Conservation (phyloP, 1,284 basidiomycete species). For the Anthracocystis panici-leucophaei region DNA sequence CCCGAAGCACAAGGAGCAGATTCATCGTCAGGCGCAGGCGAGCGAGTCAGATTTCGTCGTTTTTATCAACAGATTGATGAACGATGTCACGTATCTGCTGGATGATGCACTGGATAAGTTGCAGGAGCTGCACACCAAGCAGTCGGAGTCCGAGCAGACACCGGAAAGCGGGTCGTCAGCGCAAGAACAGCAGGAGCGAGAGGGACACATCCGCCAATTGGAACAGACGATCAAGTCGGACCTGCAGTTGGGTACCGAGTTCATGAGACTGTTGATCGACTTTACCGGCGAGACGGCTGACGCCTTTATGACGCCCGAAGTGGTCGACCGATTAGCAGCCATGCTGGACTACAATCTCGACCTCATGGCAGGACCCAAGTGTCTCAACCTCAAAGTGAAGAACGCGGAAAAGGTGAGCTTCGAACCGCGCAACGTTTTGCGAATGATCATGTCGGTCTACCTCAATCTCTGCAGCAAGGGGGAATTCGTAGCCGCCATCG, state of each 20-base stretch:
- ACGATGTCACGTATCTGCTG: slow-evolving; percentile 97
- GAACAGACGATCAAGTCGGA: slow-evolving; percentile 88
- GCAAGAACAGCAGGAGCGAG: slow-evolving; percentile 85
- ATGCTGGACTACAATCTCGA: slow-evolving; percentile 97
- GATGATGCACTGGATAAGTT: slow-evolving; percentile 94
- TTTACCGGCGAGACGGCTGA: slow-evolving; percentile 91
- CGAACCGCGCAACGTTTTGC: slow-evolving; percentile 84
- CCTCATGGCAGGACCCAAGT: slow-evolving; percentile 86
- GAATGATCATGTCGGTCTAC: slow-evolving; percentile 90
- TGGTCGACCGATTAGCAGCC: slow-evolving; percentile 92
- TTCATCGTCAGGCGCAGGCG: slow-evolving; percentile 54
- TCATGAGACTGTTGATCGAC: slow-evolving; percentile 86
- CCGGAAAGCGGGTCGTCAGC: slow-evolving; percentile 76
- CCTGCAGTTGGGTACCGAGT: slow-evolving; percentile 85
- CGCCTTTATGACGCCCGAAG: slow-evolving; percentile 96
- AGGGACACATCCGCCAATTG: slow-evolving; percentile 80
- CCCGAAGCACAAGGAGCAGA: slow-evolving; percentile 62
- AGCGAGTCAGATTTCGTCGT: slow-evolving; percentile 74
- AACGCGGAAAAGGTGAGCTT: slow-evolving; percentile 91
- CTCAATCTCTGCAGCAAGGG: slow-evolving; percentile 85
- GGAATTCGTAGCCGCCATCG: slow-evolving; percentile 88
- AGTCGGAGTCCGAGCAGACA: slow-evolving; percentile 76
- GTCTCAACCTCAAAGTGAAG: slow-evolving; percentile 82
- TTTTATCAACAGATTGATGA: slow-evolving; percentile 98
- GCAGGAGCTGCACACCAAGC: slow-evolving; percentile 86